These are phyloP conservation scores for Stachybotrys chlorohalonatus DNA, from an alignment of 2,329 filamentous ascomycete species.

Conservation along the genomic window DNA sequence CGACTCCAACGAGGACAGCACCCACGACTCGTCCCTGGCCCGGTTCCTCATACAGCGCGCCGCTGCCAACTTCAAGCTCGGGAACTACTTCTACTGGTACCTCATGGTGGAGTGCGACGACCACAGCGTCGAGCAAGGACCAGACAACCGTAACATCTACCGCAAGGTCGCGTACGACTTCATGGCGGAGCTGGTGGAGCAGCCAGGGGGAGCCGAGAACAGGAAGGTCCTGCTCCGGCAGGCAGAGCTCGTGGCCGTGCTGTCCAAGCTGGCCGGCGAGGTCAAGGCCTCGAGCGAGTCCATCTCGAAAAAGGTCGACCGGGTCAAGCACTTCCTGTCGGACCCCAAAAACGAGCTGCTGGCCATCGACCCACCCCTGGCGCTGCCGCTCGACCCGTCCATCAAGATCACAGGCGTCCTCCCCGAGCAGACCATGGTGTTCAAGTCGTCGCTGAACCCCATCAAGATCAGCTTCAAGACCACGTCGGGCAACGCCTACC, in stretches of 20 bases:
- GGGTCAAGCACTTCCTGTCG: constrained; percentile 72
- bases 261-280: constrained; percentile 83
- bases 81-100: constrained; percentile 97
- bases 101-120: constrained; percentile 97
- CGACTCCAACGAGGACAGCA: constrained; percentile 44
- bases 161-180: constrained; percentile 93
- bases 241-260: constrained; percentile 77
- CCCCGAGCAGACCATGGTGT: constrained; percentile 79
- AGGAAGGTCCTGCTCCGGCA: constrained; percentile 74
- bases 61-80: constrained; percentile 78
- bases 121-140: constrained; percentile 62
- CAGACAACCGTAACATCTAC: constrained; percentile 75
- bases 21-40: constrained; percentile 74
- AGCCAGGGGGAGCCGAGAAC: constrained; percentile 59
- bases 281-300: constrained; percentile 74
- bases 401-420: constrained; percentile 70
- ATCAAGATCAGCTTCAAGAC: constrained; percentile 90
- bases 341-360: constrained; percentile 87
- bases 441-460: constrained; percentile 90
- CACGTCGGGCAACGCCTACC: constrained; percentile 65
- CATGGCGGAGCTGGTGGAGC: constrained; percentile 75
- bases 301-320: constrained; percentile 71
- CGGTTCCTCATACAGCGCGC: constrained; percentile 84
- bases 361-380: constrained; percentile 74
- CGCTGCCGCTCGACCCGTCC: constrained; percentile 79